Percentiles rank a stretch among this genome's conserved stretches.
Evolutionary conservation across 192 early-diverging fungal species (phyloP).

Genomic region (Linnemannia elongata): DNA sequence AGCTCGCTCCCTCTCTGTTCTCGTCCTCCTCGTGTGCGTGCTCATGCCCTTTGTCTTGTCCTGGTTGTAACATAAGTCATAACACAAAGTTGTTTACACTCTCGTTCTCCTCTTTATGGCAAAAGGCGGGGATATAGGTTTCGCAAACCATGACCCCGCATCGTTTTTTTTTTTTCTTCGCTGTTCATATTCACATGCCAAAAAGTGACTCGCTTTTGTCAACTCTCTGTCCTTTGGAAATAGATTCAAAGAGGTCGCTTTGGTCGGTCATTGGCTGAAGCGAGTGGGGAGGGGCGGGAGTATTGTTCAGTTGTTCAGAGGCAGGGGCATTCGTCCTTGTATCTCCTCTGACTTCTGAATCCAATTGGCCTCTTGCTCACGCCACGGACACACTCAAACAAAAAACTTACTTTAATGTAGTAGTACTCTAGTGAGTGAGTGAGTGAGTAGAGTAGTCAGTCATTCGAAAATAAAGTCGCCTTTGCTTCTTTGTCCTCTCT

Average conservation of each 20-base stretch:
- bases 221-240: not conserved
- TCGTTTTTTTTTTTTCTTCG: not conserved
- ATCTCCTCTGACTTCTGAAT: not conserved
- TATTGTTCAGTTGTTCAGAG: not conserved
- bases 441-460: no score
- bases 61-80: not conserved
- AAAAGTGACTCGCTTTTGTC: not conserved
- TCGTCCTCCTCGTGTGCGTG: no score
- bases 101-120: not conserved
- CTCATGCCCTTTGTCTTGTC: no score
- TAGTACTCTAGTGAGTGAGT: no score
- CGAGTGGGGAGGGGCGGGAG: not conserved
- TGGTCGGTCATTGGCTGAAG: constrained; percentile 8
- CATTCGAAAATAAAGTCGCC: no score
- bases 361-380: not conserved
- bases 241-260: constrained; percentile 5
- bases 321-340: no score
- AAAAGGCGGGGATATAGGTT: not conserved
- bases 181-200: constrained; percentile 1
- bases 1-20: no score
- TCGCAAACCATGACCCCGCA: not conserved
- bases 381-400: not conserved
- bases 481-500: not conserved
- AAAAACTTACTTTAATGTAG: no score
- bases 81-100: no score